phyloP scores from a whole-genome alignment of 1,139 yeast genomes.

The Kodamaea plutei region DNA sequence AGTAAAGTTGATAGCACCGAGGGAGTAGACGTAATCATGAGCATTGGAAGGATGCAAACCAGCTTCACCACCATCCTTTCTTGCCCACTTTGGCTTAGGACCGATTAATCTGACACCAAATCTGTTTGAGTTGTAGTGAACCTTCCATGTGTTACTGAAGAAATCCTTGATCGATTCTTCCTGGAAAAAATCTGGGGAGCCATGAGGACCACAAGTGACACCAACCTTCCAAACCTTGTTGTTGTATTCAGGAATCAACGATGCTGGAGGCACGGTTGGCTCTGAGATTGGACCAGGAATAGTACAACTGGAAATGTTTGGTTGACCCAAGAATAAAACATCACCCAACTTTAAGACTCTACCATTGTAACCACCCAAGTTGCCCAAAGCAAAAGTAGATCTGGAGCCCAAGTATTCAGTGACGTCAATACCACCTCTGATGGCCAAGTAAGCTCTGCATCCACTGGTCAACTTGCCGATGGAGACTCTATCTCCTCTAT shows the following conservation, averaged over 20 bases:
- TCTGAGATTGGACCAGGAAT: slow-evolving; percentile 67
- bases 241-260: slow-evolving; percentile 54
- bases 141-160: slow-evolving; percentile 80
- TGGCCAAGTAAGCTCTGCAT: slow-evolving; percentile 84
- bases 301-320: slow-evolving; percentile 61
- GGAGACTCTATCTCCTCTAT: slow-evolving; percentile 71
- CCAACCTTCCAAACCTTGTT: slow-evolving; percentile 78
- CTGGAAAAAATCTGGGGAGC: slow-evolving; percentile 90
- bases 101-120: slow-evolving; percentile 94
- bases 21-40: slow-evolving; percentile 92
- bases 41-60: slow-evolving; percentile 98
- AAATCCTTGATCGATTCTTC: slow-evolving; percentile 72
- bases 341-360: slow-evolving; percentile 89
- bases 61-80: slow-evolving; percentile 96
- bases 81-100: slow-evolving; percentile 96
- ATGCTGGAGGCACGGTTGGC: slow-evolving; percentile 54
- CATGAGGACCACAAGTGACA: slow-evolving; percentile 96
- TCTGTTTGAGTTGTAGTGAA: slow-evolving; percentile 93
- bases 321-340: slow-evolving; percentile 79
- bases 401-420: slow-evolving; percentile 94
- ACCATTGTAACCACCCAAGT: slow-evolving; percentile 93
- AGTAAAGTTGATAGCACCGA: slow-evolving; percentile 95
- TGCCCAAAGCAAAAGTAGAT: slow-evolving; percentile 92
- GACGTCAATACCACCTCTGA: slow-evolving; percentile 91
- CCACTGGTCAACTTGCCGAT: slow-evolving; percentile 80